phyloP scores from a whole-genome alignment of 805 yeast species.

The Spathaspora hagerdaliae region DNA sequence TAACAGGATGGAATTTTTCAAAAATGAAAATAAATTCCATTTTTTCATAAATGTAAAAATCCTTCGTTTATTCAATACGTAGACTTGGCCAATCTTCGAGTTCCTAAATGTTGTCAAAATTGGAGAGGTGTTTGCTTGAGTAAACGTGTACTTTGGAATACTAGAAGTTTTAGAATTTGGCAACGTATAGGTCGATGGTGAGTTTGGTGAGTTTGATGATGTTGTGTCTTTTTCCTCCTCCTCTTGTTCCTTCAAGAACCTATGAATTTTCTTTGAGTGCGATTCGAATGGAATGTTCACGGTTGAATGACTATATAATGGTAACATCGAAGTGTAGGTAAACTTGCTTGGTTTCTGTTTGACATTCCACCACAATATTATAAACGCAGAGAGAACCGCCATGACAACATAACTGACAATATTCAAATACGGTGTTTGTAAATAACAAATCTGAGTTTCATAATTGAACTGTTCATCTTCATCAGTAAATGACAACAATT shows the following conservation, averaged over 20 bases:
- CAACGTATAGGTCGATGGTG: slow-evolving; percentile 1
- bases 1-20: slow-evolving; percentile 17
- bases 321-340: slow-evolving; percentile 22
- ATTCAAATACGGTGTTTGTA: slow-evolving; percentile 44
- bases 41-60: slow-evolving; percentile 9
- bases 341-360: slow-evolving; percentile 22
- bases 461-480: slow-evolving; percentile 15
- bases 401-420: slow-evolving; percentile 32
- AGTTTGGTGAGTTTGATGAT: background rate
- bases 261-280: slow-evolving; percentile 21
- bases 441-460: slow-evolving; percentile 40
- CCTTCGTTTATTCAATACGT: background rate
- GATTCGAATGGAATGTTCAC: slow-evolving; percentile 9
- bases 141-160: slow-evolving; percentile 24
- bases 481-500: slow-evolving; percentile 24
- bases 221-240: slow-evolving; percentile 4
- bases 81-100: slow-evolving; percentile 3
- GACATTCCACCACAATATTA: slow-evolving; percentile 26
- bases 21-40: slow-evolving; percentile 16
- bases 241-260: slow-evolving; percentile 29
- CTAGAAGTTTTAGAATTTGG: slow-evolving; percentile 5
- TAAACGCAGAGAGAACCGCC: slow-evolving; percentile 28
- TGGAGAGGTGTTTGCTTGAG: slow-evolving; percentile 6
- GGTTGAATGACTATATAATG: background rate
- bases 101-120: background rate